Percentiles rank a stretch among this genome's conserved stretches.
phyloP scores from a whole-genome alignment of 495 filamentous ascomycete species.

The Hyaloscypha bicolor region DNA sequence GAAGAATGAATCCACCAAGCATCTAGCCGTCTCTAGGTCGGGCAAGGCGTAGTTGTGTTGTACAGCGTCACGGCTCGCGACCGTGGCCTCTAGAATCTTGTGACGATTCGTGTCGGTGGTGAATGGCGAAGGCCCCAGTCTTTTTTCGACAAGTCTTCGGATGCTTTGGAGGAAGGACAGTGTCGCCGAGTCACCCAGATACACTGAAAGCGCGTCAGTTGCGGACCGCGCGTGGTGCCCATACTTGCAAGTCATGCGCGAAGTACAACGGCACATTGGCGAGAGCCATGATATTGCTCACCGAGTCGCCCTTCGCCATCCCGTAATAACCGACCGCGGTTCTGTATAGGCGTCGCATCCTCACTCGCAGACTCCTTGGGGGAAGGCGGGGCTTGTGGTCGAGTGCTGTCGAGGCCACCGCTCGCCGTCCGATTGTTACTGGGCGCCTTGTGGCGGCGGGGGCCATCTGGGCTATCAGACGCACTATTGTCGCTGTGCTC shows the following conservation, averaged over 20 bases:
- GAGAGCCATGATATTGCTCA: neutral
- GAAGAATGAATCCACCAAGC: constrained; percentile 11
- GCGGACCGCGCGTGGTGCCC: too few relatives aligned
- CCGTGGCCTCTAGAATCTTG: constrained; percentile 14
- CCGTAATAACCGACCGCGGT: constrained; percentile 13
- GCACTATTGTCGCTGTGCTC: too few relatives aligned
- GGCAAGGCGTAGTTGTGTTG: constrained; percentile 18
- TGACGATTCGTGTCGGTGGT: constrained; percentile 11
- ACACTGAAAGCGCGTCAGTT: neutral
- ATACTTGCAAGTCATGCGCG: too few relatives aligned
- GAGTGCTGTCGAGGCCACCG: neutral
- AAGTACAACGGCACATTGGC: too few relatives aligned
- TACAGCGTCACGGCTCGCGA: neutral
- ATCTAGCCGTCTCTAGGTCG: constrained; percentile 9
- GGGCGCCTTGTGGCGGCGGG: too few relatives aligned
- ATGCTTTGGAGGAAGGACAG: constrained; percentile 15
- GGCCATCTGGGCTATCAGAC: too few relatives aligned
- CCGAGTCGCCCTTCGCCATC: constrained; percentile 14
- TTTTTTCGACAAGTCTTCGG: constrained; percentile 11
- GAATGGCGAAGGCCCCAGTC: constrained; percentile 13
- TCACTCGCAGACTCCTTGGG: constrained; percentile 2
- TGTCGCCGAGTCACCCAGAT: constrained; percentile 14
- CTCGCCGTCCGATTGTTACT: too few relatives aligned
- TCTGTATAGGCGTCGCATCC: constrained; percentile 19
- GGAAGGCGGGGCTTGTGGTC: neutral